Base-by-base conservation (phyloP, 495 filamentous ascomycete species). In the Xylaria scruposa region DNA sequence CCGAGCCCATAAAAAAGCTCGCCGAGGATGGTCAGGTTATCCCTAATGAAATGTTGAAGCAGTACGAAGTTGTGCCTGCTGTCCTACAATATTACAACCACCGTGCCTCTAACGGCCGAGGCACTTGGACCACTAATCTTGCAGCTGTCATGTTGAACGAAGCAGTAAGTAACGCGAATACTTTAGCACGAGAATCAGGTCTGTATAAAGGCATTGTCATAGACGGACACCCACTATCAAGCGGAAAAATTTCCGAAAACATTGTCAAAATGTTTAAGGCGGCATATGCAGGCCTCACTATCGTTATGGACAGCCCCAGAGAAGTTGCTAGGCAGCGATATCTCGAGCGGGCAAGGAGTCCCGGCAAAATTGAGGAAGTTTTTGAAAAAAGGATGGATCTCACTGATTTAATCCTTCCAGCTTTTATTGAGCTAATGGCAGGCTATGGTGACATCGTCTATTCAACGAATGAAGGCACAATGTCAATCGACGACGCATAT, bases 161-260 rank as follows among this genome's bases (percentile, higher is more conserved):
- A 19, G 40, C 5, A 21, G 4, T 69, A n/a, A 38, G 36, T 31
- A 21, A 24, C 19, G 4, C 2, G 9, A 31, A 6, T 4, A 24
- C 10, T 3, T 2, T 38, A 5, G 63, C 15, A 29, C 15, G 8
- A 24, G 4, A 8, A n/a, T 1, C 6, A n/a, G 46, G 46, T n/a
- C 6, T 8, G 46, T 49, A 49, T 19, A 19, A 49, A 19, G 46
- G 44, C 0, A 51, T 70, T 15, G 9, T 70, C 10, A 9, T 70
- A 12, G 68, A 70, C n/a, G 58, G 58, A 0, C 68, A 61, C 46
- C 68, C 68, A 3, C 33, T 70, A 42, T 54, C 68, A 17, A 2
- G 6, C 7, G 67, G 67, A 3, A 9, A 0, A 2, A 3, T 54
- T 3, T 70, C 56, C 4, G 19, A 17, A n/a, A 9, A n/a, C 0